Conservation (phyloP, 202 grass and related monocot species). For the Hordeum pubiflorum region DNA sequence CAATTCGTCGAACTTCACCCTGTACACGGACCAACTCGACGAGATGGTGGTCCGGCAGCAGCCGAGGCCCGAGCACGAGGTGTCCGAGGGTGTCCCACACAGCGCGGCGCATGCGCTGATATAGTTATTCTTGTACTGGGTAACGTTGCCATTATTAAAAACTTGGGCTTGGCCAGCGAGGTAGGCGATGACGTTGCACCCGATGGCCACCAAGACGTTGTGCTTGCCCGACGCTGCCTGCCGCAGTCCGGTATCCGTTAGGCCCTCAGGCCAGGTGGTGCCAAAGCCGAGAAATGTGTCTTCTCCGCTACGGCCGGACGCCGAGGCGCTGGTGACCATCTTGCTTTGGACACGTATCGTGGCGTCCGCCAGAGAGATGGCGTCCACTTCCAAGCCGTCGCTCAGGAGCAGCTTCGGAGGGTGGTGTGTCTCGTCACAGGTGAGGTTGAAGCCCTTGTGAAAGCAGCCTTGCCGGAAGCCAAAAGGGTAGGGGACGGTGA, state of each 20-base stretch:
- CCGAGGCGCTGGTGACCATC: too few relatives aligned
- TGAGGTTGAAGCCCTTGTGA: not conserved
- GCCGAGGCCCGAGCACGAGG: not conserved
- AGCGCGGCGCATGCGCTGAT: not conserved
- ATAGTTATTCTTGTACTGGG: too few relatives aligned
- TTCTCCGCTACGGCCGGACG: too few relatives aligned
- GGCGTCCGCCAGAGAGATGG: not conserved
- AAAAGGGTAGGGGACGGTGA: too few relatives aligned
- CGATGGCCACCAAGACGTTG: not conserved
- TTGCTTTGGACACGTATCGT: not conserved
- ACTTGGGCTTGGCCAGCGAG: not conserved
- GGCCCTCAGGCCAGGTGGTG: too few relatives aligned
- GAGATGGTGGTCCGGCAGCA: not conserved
- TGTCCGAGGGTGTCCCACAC: not conserved
- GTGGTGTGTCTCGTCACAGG: not conserved
- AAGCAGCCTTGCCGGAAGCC: not conserved
- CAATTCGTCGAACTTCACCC: not conserved
- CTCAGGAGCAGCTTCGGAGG: not conserved
- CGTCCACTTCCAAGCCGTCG: not conserved
- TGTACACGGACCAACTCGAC: not conserved
- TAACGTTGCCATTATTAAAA: too few relatives aligned
- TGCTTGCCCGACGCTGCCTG: not conserved
- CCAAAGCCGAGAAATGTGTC: not conserved
- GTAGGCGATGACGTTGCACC: not conserved
- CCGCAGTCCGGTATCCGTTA: not conserved